Percentiles rank a stretch among this genome's conserved stretches.
Conservation (phyloP, 23 red algal genomes). For the Gracilaria domingensis region DNA sequence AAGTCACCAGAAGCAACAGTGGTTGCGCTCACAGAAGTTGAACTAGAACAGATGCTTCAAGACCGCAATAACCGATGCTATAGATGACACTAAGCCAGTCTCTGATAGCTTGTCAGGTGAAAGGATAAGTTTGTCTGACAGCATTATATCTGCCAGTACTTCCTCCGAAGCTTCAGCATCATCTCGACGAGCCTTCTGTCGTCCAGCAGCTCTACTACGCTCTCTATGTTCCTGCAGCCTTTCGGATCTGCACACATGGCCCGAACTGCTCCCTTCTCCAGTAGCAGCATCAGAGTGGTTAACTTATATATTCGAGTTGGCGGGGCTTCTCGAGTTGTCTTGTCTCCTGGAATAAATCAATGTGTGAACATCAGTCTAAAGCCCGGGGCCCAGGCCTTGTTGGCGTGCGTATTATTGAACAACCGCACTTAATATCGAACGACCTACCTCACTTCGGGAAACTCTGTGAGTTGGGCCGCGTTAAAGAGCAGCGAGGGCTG, state of each 20-base stretch:
- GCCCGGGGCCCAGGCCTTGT: slow-evolving; percentile 37
- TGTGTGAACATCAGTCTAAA: slow-evolving; percentile 86
- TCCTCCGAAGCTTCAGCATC: slow-evolving; percentile 29
- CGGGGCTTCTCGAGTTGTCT: background rate
- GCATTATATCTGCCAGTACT: background rate
- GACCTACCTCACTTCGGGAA: slow-evolving; percentile 6
- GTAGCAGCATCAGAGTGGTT: background rate
- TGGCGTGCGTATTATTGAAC: slow-evolving; percentile 13
- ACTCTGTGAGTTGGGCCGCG: slow-evolving; percentile 2
- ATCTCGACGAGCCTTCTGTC: background rate
- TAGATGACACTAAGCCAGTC: slow-evolving; percentile 12
- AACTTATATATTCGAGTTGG: background rate
- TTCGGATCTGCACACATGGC: slow-evolving; percentile 40
- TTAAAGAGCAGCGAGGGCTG: slow-evolving; percentile 17
- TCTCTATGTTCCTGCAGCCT: slow-evolving; percentile 32
- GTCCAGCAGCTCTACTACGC: background rate
- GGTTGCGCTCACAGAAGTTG: background rate
- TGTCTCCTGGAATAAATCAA: slow-evolving; percentile 52
- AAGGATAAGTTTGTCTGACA: slow-evolving; percentile 27
- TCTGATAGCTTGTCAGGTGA: background rate
- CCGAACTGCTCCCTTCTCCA: slow-evolving; percentile 19
- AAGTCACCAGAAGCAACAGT: background rate
- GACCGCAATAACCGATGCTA: slow-evolving; percentile 36
- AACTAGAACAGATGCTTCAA: slow-evolving; percentile 11
- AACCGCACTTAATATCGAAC: slow-evolving; percentile 82